Conservation (phyloP, 176 grass and related monocot species). For the Aegilops longissima region DNA sequence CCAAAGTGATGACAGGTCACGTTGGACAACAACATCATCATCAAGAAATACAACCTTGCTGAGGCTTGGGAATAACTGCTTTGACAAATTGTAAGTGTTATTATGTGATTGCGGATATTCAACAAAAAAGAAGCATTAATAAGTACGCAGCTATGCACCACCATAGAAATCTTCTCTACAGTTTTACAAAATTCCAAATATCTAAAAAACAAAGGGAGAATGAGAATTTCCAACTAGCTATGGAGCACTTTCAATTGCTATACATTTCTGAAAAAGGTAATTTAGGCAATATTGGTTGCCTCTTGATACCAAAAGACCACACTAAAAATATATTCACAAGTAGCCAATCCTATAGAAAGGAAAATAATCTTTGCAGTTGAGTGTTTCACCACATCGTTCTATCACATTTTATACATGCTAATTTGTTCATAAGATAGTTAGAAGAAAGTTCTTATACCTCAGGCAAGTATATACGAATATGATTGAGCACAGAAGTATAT, state of each 20-base stretch:
- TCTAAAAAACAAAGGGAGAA: not conserved
- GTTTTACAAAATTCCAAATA: not conserved
- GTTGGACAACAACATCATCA: constrained; percentile 87
- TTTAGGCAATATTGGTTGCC: not conserved
- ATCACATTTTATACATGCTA: not conserved
- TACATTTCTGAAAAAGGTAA: not conserved
- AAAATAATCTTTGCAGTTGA: not conserved
- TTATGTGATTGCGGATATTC: constrained; percentile 4
- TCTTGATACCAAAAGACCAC: not conserved
- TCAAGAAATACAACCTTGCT: constrained; percentile 96
- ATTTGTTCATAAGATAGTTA: constrained; percentile 28
- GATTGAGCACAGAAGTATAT: constrained; percentile 86
- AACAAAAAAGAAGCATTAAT: constrained; percentile 22
- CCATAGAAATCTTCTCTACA: not conserved
- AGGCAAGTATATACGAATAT: constrained; percentile 95
- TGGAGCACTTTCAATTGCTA: not conserved
- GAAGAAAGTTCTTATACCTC: constrained; percentile 66
- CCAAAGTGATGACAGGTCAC: constrained; percentile 73
- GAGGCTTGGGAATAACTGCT: constrained; percentile 90
- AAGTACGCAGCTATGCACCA: not conserved
- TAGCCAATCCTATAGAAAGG: not conserved
- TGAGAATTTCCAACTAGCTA: not conserved
- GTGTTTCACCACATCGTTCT: not conserved
- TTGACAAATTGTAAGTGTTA: constrained; percentile 35
- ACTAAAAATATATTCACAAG: not conserved